These are phyloP conservation scores for Aureobasidium uvarum DNA, from an alignment of 2,329 filamentous ascomycete species.

Conservation along the genomic window DNA sequence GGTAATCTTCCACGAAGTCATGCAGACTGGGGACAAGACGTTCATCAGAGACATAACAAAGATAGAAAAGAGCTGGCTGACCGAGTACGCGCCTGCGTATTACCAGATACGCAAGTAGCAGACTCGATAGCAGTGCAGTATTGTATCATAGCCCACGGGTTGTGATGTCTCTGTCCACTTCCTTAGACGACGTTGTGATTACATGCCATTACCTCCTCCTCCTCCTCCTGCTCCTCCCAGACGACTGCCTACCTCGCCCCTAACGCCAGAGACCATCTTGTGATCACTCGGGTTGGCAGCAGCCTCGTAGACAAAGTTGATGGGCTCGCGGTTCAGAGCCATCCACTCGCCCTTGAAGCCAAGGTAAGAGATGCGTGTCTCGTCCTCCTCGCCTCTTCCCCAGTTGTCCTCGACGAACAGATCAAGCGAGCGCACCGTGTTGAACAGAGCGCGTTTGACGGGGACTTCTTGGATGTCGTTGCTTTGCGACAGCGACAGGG, in stretches of 20 bases:
- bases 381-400: conserved; percentile 69
- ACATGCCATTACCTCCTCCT: conserved; percentile 24
- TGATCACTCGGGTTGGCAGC: conserved; percentile 91
- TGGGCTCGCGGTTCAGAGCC: conserved; percentile 75
- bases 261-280: conserved; percentile 48
- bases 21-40: conserved; percentile 84
- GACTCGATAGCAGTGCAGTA: background rate
- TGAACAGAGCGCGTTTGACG: conserved; percentile 85
- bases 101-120: conserved; percentile 58
- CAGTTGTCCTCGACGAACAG: conserved; percentile 95
- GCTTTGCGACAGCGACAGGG: conserved; percentile 72
- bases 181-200: background rate
- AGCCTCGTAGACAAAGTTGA: conserved; percentile 88
- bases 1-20: conserved; percentile 92
- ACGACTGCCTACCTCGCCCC: conserved; percentile 36
- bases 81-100: conserved; percentile 83
- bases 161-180: background rate
- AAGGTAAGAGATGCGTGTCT: conserved; percentile 75
- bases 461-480: conserved; percentile 82
- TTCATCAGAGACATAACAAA: conserved; percentile 92
- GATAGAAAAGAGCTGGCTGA: conserved; percentile 87
- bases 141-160: background rate
- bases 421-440: conserved; percentile 74
- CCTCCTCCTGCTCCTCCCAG: conserved; percentile 35
- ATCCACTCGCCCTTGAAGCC: conserved; percentile 96